phyloP scores from a whole-genome alignment of 1,139 yeast species.

The Hemisphaericaspora xylofermentans region DNA sequence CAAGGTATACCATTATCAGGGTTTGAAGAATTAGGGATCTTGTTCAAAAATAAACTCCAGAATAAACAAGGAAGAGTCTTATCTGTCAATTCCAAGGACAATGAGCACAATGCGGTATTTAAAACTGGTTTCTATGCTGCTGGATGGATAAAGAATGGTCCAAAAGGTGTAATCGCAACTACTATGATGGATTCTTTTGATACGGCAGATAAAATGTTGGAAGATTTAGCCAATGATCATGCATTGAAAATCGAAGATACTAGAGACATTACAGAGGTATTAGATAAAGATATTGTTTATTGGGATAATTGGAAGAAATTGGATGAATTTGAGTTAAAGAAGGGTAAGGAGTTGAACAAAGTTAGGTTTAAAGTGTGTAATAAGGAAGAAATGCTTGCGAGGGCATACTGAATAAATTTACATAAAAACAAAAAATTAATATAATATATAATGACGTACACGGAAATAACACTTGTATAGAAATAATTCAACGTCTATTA shows the following conservation, averaged over 20 bases:
- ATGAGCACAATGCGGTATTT: constrained; percentile 21
- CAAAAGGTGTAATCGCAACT: constrained; percentile 87
- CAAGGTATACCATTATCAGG: constrained; percentile 65
- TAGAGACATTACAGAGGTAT: constrained; percentile 17
- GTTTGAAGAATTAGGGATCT: constrained; percentile 49
- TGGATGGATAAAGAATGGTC: constrained; percentile 93
- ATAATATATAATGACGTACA: no score
- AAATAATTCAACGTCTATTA: not conserved
- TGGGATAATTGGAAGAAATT: constrained; percentile 79
- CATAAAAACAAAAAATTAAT: no score
- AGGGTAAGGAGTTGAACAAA: constrained; percentile 51
- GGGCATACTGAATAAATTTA: no score
- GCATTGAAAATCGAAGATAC: constrained; percentile 19
- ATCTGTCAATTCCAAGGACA: constrained; percentile 22
- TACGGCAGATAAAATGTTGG: constrained; percentile 64
- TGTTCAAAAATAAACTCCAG: constrained; percentile 57
- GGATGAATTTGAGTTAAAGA: constrained; percentile 49
- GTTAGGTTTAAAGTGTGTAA: constrained; percentile 56
- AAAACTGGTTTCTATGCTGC: constrained; percentile 67
- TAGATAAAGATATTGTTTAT: constrained; percentile 33
- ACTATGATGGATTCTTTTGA: constrained; percentile 86
- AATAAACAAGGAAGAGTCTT: constrained; percentile 63
- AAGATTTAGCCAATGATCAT: constrained; percentile 46
- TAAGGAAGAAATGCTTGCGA: constrained; percentile 49
- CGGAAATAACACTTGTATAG: constrained; percentile 1